Percentiles rank a stretch among this genome's conserved stretches.
These are phyloP conservation scores for Ustilago nuda DNA, from an alignment of 1,284 basidiomycete species.

Conservation along the genomic window DNA sequence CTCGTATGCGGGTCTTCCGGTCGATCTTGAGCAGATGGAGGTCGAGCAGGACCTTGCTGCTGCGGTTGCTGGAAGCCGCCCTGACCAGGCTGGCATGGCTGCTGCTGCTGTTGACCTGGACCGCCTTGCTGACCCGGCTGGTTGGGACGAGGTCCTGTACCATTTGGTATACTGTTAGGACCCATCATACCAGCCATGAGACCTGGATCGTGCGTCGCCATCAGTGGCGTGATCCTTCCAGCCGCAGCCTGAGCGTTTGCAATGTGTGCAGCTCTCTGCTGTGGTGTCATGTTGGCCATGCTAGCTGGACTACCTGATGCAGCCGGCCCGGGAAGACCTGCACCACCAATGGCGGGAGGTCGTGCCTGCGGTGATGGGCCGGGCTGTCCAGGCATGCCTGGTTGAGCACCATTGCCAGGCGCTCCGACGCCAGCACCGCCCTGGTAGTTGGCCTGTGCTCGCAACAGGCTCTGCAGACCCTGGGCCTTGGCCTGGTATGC, in stretches of 20 bases:
- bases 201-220: slow-evolving; percentile 61
- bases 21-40: slow-evolving; percentile 39
- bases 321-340: slow-evolving; percentile 20
- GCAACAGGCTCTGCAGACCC: slow-evolving; percentile 55
- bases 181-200: slow-evolving; percentile 64
- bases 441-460: slow-evolving; percentile 51
- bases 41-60: slow-evolving; percentile 28
- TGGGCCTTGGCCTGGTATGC: slow-evolving; percentile 60
- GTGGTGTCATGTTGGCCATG: slow-evolving; percentile 47
- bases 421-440: slow-evolving; percentile 26
- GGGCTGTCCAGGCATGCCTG: slow-evolving; percentile 42
- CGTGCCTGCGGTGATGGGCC: slow-evolving; percentile 36
- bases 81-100: slow-evolving; percentile 29
- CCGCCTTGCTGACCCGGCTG: slow-evolving; percentile 44
- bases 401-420: slow-evolving; percentile 27
- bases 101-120: slow-evolving; percentile 40
- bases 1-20: slow-evolving; percentile 32
- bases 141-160: slow-evolving; percentile 27
- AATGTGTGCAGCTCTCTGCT: slow-evolving; percentile 52
- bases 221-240: slow-evolving; percentile 53
- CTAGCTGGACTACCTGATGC: slow-evolving; percentile 42
- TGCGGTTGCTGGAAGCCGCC: slow-evolving; percentile 34
- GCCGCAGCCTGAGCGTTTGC: slow-evolving; percentile 50
- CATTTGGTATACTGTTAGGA: slow-evolving; percentile 43
- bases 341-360: slow-evolving; percentile 36